Evolutionary conservation across 768 basidiomycete genomes (phyloP).

Genomic region (Pisolithus marmoratus): DNA sequence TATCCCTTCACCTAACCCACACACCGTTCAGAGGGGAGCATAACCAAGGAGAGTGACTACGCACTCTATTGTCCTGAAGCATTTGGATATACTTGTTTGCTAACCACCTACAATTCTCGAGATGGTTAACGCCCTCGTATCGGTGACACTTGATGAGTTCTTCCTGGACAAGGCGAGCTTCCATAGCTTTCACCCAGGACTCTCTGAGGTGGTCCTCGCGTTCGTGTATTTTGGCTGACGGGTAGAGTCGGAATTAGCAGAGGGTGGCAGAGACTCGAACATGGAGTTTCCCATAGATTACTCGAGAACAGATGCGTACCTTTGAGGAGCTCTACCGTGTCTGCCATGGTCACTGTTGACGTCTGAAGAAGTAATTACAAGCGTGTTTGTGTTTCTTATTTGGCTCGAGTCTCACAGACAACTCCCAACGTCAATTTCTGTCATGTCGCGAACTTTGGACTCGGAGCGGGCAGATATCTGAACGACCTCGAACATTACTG

Average conservation of each 20-base stretch:
- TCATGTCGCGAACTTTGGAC: too few species aligned
- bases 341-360: conserved; percentile 18
- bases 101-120: conserved; percentile 83
- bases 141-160: conserved; percentile 88
- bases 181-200: conserved; percentile 94
- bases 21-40: background rate
- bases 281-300: background rate
- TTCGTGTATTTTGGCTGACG: conserved; percentile 55
- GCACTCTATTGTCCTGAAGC: conserved; percentile 75
- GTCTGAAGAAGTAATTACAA: conserved; percentile 2
- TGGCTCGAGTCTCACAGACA: background rate
- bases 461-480: too few species aligned
- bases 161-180: conserved; percentile 80
- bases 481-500: too few species aligned
- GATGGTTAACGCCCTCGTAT: conserved; percentile 87
- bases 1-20: conserved; percentile 72
- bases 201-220: conserved; percentile 80
- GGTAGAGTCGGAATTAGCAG: background rate
- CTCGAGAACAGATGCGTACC: conserved; percentile 12
- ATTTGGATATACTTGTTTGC: conserved; percentile 77
- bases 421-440: too few species aligned
- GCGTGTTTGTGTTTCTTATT: conserved; percentile 8
- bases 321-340: conserved; percentile 29
- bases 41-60: conserved; percentile 24
- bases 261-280: background rate